Conservation (phyloP, 1,284 basidiomycete species). For the Pseudozyma hubeiensis region DNA sequence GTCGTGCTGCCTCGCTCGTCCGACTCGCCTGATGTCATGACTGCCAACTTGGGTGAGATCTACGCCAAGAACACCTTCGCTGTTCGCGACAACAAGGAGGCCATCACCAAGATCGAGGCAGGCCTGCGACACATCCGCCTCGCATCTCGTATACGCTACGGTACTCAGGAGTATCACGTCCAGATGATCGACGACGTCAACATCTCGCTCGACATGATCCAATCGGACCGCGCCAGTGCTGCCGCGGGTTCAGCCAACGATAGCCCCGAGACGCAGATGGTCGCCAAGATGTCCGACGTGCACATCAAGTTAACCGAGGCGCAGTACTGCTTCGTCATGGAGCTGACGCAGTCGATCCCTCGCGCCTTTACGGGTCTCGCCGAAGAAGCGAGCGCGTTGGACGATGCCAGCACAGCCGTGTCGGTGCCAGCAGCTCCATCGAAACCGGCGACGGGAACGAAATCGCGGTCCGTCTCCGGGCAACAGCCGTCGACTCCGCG, state of each 20-base stretch:
- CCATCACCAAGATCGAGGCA: slow-evolving; percentile 74
- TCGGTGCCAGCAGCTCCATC: slow-evolving; percentile 34
- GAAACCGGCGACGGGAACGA: background rate
- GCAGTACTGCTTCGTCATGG: slow-evolving; percentile 86
- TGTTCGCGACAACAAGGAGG: slow-evolving; percentile 67
- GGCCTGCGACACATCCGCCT: slow-evolving; percentile 88
- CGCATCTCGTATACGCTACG: slow-evolving; percentile 55
- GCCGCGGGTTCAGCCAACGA: slow-evolving; percentile 64
- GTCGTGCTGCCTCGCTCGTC: slow-evolving; percentile 86
- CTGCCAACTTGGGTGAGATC: slow-evolving; percentile 89
- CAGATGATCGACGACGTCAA: slow-evolving; percentile 95
- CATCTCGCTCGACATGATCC: slow-evolving; percentile 79
- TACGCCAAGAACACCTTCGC: slow-evolving; percentile 81
- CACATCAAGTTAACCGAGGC: slow-evolving; percentile 87
- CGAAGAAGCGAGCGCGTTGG: slow-evolving; percentile 64
- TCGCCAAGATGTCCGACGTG: slow-evolving; percentile 86
- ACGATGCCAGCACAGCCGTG: slow-evolving; percentile 50
- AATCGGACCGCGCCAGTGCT: slow-evolving; percentile 68
- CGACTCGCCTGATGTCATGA: slow-evolving; percentile 78
- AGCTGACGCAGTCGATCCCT: slow-evolving; percentile 80
- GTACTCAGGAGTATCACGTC: slow-evolving; percentile 56
- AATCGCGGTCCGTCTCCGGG: slow-evolving; percentile 14
- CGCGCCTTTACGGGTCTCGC: slow-evolving; percentile 72
- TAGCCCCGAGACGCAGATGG: slow-evolving; percentile 69
- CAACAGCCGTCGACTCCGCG: slow-evolving; percentile 19